Base-by-base conservation (phyloP, 2,329 filamentous ascomycete genomes). In the Cladosporium sp. region DNA sequence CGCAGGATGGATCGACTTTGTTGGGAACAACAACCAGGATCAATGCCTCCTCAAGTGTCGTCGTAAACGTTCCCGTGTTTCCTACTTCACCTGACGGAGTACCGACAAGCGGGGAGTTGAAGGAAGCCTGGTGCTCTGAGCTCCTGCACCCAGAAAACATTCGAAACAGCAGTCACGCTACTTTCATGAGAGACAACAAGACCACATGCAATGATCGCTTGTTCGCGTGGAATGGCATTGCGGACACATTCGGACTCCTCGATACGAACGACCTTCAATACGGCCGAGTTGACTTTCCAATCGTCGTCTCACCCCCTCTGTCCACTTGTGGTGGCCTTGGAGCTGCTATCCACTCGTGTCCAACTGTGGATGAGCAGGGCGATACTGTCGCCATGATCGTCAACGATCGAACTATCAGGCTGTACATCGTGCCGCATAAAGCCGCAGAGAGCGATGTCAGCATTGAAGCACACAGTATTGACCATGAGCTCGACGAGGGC, bases 51-150 rank as follows among this genome's bases (percentile, higher is more conserved):
- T 66, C 66, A 2, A 69, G 67, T 2, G 62, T 70, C 3, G 62
- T 66, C 1, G 61, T 69, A 0, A 66, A 65, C 3, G 68, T 70
- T 2, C 68, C 68, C 1, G 57, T 70, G 1, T 70, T 68, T 37
- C 63, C 67, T 2, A 53, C 63, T 7, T 56, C 61, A n/a, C 54
- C 61, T 9, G 58, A 61, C 18, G 58, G 61, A 13, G 53, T 63
- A 1, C 63, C 67, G 1, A 66, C 67, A 0, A 66, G 65, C 46
- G 62, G 67, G 43, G 68, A 70, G 48, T 56, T 70, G 41, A 68
- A 68, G 49, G 66, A 68, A 53, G 67, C 67, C 2, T 70, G 68
- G 68, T 69, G 67, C 46, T 66, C 67, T 3, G 67, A 68, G 14
- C 57, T 69, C 33, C 53, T 70, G 34, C 65, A 69, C 34, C 68